phyloP scores from a whole-genome alignment of 805 yeast genomes.

The Maudiozyma saulgeensis region DNA sequence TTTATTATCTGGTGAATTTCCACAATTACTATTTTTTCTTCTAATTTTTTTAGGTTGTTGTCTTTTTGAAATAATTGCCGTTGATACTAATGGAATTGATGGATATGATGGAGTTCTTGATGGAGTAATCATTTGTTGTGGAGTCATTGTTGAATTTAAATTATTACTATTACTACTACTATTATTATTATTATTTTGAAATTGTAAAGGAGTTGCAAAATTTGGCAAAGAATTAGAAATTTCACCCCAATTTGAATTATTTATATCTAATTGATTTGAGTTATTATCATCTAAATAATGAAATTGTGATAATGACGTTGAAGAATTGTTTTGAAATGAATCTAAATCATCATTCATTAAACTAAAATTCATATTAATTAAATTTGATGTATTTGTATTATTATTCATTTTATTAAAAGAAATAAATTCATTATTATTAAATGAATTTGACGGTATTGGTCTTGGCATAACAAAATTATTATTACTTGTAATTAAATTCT shows the following conservation, averaged over 20 bases:
- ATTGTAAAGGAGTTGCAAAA: neutral
- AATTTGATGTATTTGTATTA: neutral
- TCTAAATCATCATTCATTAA: neutral
- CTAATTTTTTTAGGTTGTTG: slow-evolving; percentile 13
- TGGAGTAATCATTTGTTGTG: neutral
- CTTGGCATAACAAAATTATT: neutral
- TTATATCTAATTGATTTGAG: neutral
- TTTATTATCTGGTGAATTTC: slow-evolving; percentile 7
- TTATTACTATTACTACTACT: too few species aligned
- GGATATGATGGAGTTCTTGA: neutral
- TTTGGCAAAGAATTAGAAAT: neutral
- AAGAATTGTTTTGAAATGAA: neutral
- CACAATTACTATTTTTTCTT: slow-evolving; percentile 8
- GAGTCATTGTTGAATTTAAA: neutral
- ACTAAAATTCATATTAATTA: neutral
- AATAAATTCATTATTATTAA: neutral
- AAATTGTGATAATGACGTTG: neutral
- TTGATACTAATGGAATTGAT: neutral
- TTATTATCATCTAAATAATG: neutral
- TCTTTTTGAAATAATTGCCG: neutral
- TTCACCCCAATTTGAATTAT: neutral
- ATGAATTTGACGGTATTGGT: neutral
- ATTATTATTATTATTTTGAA: neutral
- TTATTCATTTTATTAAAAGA: neutral
- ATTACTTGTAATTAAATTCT: neutral